Evolutionary conservation across 2,329 filamentous ascomycete genomes (phyloP), one percentile per base, ranked within the genome.

Genomic region (Escovopsis sp.): DNA sequence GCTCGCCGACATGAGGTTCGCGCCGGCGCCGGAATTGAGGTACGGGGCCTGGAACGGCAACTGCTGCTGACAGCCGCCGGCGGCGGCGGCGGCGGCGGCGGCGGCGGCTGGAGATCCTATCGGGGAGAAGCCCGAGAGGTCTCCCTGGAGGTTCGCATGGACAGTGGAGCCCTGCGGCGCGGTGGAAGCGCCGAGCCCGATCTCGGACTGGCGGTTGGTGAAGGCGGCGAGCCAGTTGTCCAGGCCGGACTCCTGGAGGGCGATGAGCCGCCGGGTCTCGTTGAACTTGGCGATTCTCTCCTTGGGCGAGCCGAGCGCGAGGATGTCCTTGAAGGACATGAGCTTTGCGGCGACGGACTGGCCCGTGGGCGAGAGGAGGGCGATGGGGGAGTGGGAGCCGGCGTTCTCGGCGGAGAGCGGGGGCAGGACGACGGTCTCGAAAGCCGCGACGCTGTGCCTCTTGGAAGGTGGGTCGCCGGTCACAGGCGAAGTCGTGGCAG

Each of bases 271-370:
- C 31, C 84, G 72, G 0, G 81, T 79, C 39, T 79, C 71, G 39
- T 83, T 72, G 52, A 82, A 93, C 12, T 75, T 77, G 30, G 68
- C 63, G 40, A 90, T 81, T 15, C 86, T 75, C 44, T 90, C 77
- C 12, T 66, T 55, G 0, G 76, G 56, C 2, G 70, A 72, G 13
- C 70, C 65, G 34, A 90, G 65, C 8, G 71, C 73, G 47, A 85
- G 66, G 41, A 94, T 93, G 39, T 93, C 80, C 34, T 76, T 72
- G 56, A 92, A 87, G 2, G 69, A 62, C 43, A 70, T 65, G 27
- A 71, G 60, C 32, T 49, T 48, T 10, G 49, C 32, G 17, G 37
- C 40, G 17, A 38, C 31, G 18, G 33, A 35, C 33, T 45, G 35
- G 19, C 32, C 30, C 16, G 19, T 27, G 19, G 36, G 25, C n/a